Base-by-base conservation (phyloP, 768 basidiomycete species). In the Mycena metata region DNA sequence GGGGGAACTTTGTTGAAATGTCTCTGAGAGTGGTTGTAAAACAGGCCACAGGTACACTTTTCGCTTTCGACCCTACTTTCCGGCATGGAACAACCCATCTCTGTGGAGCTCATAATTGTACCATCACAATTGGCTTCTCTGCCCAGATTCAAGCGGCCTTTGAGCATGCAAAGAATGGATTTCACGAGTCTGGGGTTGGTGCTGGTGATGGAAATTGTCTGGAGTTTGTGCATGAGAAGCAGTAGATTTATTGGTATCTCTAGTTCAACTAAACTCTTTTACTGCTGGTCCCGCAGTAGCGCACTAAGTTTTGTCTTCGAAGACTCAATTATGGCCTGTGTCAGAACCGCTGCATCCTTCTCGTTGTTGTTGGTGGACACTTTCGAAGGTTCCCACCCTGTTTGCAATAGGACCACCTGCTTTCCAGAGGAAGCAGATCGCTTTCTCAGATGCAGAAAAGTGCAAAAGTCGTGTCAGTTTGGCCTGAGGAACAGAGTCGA, bases 1-100 rank as follows among this genome's bases (percentile, higher is more conserved):
- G 55, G 63, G 8, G 63, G 63, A 6, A 64, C 35, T 64, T 57
- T 23, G 45, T 64, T 21, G 63, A 64, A 23, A 16, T 64, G 35
- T 49, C 46, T 8, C 63, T 64, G 3, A 36, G n/a, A 33, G 63
- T 64, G 12, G 21, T 23, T 0, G 63, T 64, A 5, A 24, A 49
- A 16, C 54, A 56, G 46, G 46, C 55, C 1, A 16, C 35, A 9
- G 21, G 63, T 21, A 64, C 55, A 16, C 16, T 64, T 1, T 12
- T 64, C 4, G 39, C 33, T 5, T 47, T 46, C n/a, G 13, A 39
- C 21, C 35, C 54, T 16, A 39, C 6, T 0, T n/a, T 36, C 6
- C n/a, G 23, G 9, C 63, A 64, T 57, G 63, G 63, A 33, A 55
- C 62, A 21, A 64, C 63, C 17, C 46, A 23, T 15, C 45, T 57